Conservation (phyloP, 2,329 filamentous ascomycete species). For the Fusarium drepaniforme region DNA sequence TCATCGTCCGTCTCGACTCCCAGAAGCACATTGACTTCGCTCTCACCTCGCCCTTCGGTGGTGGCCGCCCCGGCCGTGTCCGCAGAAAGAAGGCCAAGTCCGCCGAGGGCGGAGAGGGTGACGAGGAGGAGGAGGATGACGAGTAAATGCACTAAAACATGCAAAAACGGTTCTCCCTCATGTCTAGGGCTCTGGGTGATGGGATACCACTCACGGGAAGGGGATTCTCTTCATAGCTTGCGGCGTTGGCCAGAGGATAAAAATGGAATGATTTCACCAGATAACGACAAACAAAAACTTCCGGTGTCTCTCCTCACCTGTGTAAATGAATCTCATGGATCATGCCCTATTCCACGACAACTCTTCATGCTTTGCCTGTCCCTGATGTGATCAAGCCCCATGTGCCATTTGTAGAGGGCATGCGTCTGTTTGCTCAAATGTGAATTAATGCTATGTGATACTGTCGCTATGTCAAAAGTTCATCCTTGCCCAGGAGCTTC, state of each 20-base stretch:
- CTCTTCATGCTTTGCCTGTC: slow-evolving; percentile 14
- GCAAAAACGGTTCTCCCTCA: slow-evolving; percentile 47
- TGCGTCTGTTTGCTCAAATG: not conserved
- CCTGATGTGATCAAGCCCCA: slow-evolving; percentile 19
- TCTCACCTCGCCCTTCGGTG: slow-evolving; percentile 96
- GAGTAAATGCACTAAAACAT: slow-evolving; percentile 63
- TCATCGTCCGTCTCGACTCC: slow-evolving; percentile 99
- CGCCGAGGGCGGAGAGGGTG: slow-evolving; percentile 85
- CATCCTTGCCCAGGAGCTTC: slow-evolving; percentile 79
- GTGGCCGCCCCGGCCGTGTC: slow-evolving; percentile 96
- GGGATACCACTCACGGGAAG: slow-evolving; percentile 54
- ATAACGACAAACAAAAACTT: slow-evolving; percentile 40
- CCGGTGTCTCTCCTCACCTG: slow-evolving; percentile 36
- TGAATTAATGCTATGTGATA: slow-evolving; percentile 1
- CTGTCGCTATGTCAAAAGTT: slow-evolving; percentile 50
- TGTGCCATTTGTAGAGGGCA: not conserved
- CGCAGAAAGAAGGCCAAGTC: slow-evolving; percentile 99
- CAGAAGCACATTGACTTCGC: slow-evolving; percentile 99
- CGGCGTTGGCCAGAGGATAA: slow-evolving; percentile 65
- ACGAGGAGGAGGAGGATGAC: slow-evolving; percentile 89
- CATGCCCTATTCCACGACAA: slow-evolving; percentile 35
- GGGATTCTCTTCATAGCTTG: slow-evolving; percentile 61
- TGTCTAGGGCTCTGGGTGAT: slow-evolving; percentile 46
- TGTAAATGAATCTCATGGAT: slow-evolving; percentile 42
- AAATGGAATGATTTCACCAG: slow-evolving; percentile 57